These are phyloP conservation scores for Heliamphora pulchella DNA, from an alignment of 179 eudicot species.

Conservation along the genomic window DNA sequence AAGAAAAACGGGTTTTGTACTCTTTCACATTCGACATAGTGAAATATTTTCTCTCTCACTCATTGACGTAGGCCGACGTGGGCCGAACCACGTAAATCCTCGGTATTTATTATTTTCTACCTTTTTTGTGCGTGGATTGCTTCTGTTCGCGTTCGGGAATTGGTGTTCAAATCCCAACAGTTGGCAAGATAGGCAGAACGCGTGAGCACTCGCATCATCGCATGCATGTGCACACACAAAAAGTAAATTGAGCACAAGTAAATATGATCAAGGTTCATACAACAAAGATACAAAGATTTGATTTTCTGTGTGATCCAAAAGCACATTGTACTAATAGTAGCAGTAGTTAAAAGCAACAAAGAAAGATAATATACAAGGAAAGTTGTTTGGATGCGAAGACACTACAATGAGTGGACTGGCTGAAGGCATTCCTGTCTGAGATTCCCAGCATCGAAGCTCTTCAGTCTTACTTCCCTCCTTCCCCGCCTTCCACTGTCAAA, in stretches of 20 bases:
- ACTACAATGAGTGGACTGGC: constrained; percentile 68
- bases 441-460: constrained; percentile 88
- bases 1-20: too few relatives aligned
- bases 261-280: neutral
- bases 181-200: neutral
- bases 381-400: constrained; percentile 7
- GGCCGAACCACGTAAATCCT: too few relatives aligned
- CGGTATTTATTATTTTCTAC: too few relatives aligned
- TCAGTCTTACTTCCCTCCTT: constrained; percentile 66
- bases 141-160: too few relatives aligned
- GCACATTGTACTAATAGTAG: neutral
- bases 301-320: neutral
- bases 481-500: constrained; percentile 77
- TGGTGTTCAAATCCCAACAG: too few relatives aligned
- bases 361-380: neutral
- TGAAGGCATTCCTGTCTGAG: constrained; percentile 71
- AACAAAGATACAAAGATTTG: neutral
- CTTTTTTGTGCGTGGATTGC: too few relatives aligned
- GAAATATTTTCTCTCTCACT: too few relatives aligned
- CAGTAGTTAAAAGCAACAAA: neutral
- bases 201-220: too few relatives aligned
- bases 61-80: too few relatives aligned
- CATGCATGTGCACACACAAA: neutral
- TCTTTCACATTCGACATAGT: too few relatives aligned
- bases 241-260: neutral